phyloP scores from a whole-genome alignment of 352 stramenopile genomes.

The Phytophthora agathidicida region DNA sequence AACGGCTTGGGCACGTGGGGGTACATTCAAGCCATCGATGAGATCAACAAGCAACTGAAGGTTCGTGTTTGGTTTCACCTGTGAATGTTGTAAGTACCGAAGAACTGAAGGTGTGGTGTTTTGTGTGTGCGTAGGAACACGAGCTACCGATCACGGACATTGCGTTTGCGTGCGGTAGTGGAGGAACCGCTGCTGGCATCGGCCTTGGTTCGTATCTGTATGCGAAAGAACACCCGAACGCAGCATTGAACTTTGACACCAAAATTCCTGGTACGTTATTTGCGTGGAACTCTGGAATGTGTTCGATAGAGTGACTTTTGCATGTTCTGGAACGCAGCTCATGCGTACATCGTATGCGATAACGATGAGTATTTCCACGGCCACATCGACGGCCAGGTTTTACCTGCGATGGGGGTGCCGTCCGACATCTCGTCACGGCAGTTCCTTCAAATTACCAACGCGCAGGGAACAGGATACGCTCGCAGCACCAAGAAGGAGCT shows the following conservation, averaged over 20 bases:
- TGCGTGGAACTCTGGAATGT: no score
- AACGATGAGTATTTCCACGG: slow-evolving; percentile 86
- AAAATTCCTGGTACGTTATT: slow-evolving; percentile 38
- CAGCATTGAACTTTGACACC: slow-evolving; percentile 48
- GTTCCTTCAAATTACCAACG: slow-evolving; percentile 84
- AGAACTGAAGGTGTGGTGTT: background rate
- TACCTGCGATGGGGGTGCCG: slow-evolving; percentile 71
- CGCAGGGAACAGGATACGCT: slow-evolving; percentile 83
- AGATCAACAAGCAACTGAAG: slow-evolving; percentile 83
- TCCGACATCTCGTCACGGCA: slow-evolving; percentile 54
- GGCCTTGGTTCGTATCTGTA: slow-evolving; percentile 77
- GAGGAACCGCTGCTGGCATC: slow-evolving; percentile 80
- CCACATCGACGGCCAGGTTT: slow-evolving; percentile 75
- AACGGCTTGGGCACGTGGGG: slow-evolving; percentile 94
- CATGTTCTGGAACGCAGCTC: slow-evolving; percentile 32
- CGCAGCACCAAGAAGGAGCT: slow-evolving; percentile 80
- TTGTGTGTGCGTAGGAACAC: slow-evolving; percentile 34
- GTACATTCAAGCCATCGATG: slow-evolving; percentile 92
- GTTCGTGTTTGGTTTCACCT: slow-evolving; percentile 23
- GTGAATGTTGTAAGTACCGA: background rate
- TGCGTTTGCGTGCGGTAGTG: slow-evolving; percentile 87
- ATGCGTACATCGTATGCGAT: slow-evolving; percentile 89
- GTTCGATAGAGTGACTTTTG: background rate
- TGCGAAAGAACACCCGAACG: slow-evolving; percentile 35
- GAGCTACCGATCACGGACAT: slow-evolving; percentile 74